These are phyloP conservation scores for Diophrys appendiculata DNA, from an alignment of 73 alveolate species.

Conservation along the genomic window DNA sequence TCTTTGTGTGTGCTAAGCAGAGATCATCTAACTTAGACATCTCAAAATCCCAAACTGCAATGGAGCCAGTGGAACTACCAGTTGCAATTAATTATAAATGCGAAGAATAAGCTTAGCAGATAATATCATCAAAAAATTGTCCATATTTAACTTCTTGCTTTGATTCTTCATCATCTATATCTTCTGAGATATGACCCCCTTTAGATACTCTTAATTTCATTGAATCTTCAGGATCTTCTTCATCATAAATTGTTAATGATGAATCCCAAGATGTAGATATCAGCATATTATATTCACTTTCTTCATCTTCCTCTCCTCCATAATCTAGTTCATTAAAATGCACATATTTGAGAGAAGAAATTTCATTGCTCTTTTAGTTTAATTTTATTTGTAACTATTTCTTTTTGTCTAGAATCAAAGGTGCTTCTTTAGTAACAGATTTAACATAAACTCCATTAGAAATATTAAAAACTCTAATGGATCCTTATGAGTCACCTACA, in stretches of 20 bases:
- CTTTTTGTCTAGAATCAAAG: not conserved
- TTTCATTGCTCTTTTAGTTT: constrained; percentile 22
- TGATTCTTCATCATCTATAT: too few relatives aligned
- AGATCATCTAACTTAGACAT: constrained; percentile 90
- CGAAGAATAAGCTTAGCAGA: constrained; percentile 74
- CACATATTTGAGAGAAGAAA: constrained; percentile 29
- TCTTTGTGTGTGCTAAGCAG: constrained; percentile 70
- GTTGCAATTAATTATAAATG: constrained; percentile 91
- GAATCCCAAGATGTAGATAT: constrained; percentile 81
- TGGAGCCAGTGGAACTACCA: constrained; percentile 85
- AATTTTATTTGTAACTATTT: not conserved
- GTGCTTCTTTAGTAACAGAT: constrained; percentile 41
- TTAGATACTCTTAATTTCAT: constrained; percentile 57
- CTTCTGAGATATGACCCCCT: constrained; percentile 73
- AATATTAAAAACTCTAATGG: constrained; percentile 41
- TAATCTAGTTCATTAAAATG: constrained; percentile 10
- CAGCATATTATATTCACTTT: constrained; percentile 53
- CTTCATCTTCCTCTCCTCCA: not conserved
- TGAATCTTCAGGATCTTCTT: constrained; percentile 80
- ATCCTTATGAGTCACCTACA: constrained; percentile 71
- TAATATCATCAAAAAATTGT: constrained; percentile 72
- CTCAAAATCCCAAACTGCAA: constrained; percentile 95
- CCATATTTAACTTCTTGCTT: not conserved
- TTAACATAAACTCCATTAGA: constrained; percentile 66
- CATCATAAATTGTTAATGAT: constrained; percentile 72